These are phyloP conservation scores for Cladorrhinum sp. DNA, from an alignment of 2,329 filamentous ascomycete genomes.

Conservation along the genomic window DNA sequence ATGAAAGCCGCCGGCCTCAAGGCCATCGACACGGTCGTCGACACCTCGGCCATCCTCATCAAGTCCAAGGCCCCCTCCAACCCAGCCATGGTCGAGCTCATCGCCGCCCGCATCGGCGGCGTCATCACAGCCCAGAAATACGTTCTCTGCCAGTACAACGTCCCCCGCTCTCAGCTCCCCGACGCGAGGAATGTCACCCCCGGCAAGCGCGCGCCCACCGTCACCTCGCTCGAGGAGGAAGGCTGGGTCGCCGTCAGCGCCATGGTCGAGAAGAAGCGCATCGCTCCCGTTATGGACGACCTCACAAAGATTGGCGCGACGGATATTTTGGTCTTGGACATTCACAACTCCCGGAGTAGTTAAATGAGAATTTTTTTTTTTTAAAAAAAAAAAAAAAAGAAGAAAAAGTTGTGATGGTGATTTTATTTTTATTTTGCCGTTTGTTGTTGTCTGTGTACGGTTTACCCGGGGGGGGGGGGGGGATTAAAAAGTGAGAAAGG, in stretches of 20 bases:
- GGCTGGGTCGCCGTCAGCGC: constrained; percentile 92
- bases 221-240: constrained; percentile 83
- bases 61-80: constrained; percentile 83
- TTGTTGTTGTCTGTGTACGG: no score
- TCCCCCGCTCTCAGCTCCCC: constrained; percentile 66
- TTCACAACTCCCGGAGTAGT: constrained; percentile 60
- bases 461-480: no score
- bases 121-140: constrained; percentile 94
- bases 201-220: constrained; percentile 87
- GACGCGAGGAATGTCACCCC: constrained; percentile 77
- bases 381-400: not conserved
- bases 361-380: no score
- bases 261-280: constrained; percentile 87
- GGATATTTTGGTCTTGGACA: constrained; percentile 81
- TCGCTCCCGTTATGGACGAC: constrained; percentile 84
- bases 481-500: not conserved
- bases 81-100: constrained; percentile 74
- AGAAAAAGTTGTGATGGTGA: not conserved
- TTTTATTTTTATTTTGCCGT: not conserved
- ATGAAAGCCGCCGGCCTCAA: constrained; percentile 95
- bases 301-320: constrained; percentile 71
- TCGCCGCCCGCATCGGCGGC: constrained; percentile 81
- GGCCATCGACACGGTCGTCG: constrained; percentile 89
- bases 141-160: constrained; percentile 95
- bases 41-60: constrained; percentile 85